Conservation (phyloP, 208 protist genomes). For the Trypanosomatidae sp. region DNA sequence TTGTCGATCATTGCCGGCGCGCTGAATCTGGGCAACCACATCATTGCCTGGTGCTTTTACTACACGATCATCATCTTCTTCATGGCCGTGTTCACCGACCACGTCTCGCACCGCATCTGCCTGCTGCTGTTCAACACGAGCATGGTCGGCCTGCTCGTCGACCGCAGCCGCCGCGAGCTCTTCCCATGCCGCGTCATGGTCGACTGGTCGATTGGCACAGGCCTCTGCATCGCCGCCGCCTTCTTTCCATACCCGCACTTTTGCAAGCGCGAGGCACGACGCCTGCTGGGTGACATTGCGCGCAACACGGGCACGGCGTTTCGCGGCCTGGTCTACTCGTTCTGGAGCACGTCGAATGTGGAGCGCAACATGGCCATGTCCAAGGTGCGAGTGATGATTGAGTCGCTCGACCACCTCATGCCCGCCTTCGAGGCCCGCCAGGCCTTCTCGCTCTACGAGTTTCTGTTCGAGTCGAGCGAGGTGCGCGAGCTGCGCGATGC, state of each 20-base stretch:
- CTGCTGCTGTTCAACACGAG: constrained; percentile 85
- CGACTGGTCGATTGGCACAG: constrained; percentile 77
- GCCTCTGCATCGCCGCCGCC: constrained; percentile 41
- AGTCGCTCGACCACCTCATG: constrained; percentile 48
- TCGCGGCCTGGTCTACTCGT: constrained; percentile 57
- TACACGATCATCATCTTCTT: constrained; percentile 68
- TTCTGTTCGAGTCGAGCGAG: constrained; percentile 65
- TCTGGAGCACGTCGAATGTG: constrained; percentile 77
- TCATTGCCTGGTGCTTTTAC: constrained; percentile 52
- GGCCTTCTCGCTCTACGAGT: constrained; percentile 65
- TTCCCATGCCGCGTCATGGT: constrained; percentile 74
- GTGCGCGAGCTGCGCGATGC: constrained; percentile 36
- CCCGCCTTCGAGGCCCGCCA: constrained; percentile 41
- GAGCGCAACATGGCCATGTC: constrained; percentile 79
- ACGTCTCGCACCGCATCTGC: constrained; percentile 51
- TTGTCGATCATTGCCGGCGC: constrained; percentile 51
- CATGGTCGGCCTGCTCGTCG: constrained; percentile 47
- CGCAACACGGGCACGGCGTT: constrained; percentile 56
- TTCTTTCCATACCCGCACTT: constrained; percentile 76
- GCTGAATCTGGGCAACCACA: constrained; percentile 38
- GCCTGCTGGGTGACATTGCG: constrained; percentile 23
- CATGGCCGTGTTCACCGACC: constrained; percentile 66
- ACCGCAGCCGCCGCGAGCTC: constrained; percentile 8
- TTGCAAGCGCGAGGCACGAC: constrained; percentile 49
- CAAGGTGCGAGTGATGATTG: constrained; percentile 55